A percentile compares a stretch with the other conserved stretches of the same genome.
phyloP scores from a whole-genome alignment of 176 grass and related monocot genomes.

The Sorghum bicolor region DNA sequence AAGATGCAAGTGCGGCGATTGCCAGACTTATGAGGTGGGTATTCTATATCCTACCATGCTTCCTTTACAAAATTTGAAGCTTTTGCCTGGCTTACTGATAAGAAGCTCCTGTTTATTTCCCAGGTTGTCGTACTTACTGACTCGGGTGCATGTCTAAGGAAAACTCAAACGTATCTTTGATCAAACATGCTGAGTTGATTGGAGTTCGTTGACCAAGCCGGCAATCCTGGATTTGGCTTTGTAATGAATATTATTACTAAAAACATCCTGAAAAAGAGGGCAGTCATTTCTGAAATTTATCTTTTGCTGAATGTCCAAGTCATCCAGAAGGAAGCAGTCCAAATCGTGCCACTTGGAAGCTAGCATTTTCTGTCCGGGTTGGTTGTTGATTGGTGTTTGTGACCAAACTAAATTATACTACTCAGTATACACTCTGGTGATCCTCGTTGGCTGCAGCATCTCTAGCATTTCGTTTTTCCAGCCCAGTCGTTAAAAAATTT shows the following conservation, averaged over 20 bases:
- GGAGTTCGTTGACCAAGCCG: not conserved
- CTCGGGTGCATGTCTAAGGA: conserved; percentile 52
- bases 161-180: not conserved
- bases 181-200: not conserved
- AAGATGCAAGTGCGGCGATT: conserved; percentile 46
- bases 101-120: not conserved
- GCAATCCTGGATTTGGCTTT: not conserved
- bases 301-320: not conserved
- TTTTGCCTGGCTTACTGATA: not conserved
- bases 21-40: conserved; percentile 59
- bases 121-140: conserved; percentile 65
- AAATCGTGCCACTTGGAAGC: conserved; percentile 7
- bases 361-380: not conserved
- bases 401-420: not conserved
- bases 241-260: conserved; percentile 18
- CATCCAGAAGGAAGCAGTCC: conserved; percentile 27
- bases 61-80: not conserved
- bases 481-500: not conserved
- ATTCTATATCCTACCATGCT: not conserved
- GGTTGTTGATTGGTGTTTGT: conserved; percentile 4
- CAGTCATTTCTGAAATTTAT: not conserved
- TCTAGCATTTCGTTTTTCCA: not conserved
- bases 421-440: not conserved
- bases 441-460: conserved; percentile 2
- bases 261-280: conserved; percentile 25